A percentile compares a stretch with the other conserved stretches of the same genome.
Conservation (phyloP, 768 basidiomycete species). For the Naganishia randhawae region DNA sequence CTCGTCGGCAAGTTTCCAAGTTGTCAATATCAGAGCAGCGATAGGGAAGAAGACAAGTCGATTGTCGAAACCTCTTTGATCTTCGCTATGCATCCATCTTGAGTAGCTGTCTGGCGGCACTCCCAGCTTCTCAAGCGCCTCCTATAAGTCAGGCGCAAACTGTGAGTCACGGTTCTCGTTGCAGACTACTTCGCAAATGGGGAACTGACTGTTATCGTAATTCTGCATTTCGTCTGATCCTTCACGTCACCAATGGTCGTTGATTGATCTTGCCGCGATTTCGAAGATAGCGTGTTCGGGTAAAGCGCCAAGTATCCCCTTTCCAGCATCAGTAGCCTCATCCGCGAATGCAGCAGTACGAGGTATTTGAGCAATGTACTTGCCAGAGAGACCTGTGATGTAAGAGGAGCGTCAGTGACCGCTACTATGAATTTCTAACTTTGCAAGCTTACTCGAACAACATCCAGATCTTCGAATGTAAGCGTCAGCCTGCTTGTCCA, state of each 20-base stretch:
- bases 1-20: background rate
- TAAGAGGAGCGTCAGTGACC: background rate
- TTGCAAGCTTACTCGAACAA: background rate
- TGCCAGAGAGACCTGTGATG: background rate
- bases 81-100: background rate
- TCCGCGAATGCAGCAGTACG: constrained; percentile 7
- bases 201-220: background rate
- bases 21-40: background rate
- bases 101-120: background rate
- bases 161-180: background rate
- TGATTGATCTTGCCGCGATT: background rate
- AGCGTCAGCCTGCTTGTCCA: background rate
- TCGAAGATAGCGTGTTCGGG: background rate
- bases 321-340: background rate
- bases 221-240: background rate
- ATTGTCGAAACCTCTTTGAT: background rate
- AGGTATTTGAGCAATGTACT: constrained; percentile 3
- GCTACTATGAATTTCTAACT: background rate
- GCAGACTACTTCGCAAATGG: background rate
- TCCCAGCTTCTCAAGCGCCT: background rate
- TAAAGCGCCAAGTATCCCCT: constrained; percentile 4
- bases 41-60: constrained; percentile 1
- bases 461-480: background rate
- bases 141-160: background rate
- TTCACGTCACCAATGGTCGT: background rate